A percentile compares a stretch with the other conserved stretches of the same genome.
Conservation (phyloP, 768 basidiomycete species). For the Boletus sp. region DNA sequence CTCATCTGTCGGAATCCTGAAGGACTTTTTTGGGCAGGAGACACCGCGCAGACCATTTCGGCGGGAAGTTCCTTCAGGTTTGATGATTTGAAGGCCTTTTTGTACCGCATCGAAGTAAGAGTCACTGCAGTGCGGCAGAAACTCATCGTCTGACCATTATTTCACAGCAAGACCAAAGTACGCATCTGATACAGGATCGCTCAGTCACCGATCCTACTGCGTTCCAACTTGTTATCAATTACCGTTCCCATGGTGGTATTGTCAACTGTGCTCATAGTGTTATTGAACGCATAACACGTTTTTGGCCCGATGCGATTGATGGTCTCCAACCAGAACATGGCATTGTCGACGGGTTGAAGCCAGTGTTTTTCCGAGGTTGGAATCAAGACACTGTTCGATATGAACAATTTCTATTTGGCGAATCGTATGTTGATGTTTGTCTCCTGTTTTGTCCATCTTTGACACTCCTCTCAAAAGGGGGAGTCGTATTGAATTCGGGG, state of each 20-base stretch:
- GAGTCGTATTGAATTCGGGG: constrained; percentile 55
- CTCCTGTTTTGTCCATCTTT: not conserved
- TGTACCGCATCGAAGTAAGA: constrained; percentile 58
- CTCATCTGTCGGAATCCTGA: constrained; percentile 59
- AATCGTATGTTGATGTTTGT: constrained; percentile 33
- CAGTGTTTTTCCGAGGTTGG: constrained; percentile 54
- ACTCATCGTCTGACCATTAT: not conserved
- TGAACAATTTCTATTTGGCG: constrained; percentile 57
- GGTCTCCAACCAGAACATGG: constrained; percentile 52
- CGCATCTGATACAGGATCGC: constrained; percentile 8
- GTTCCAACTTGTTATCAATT: constrained; percentile 64
- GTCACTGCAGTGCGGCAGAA: not conserved
- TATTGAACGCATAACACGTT: constrained; percentile 55
- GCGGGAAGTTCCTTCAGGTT: constrained; percentile 71
- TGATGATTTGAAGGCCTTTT: constrained; percentile 64
- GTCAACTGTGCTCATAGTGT: constrained; percentile 67
- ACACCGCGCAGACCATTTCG: constrained; percentile 77
- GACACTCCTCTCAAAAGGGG: constrained; percentile 32
- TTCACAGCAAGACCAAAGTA: constrained; percentile 23
- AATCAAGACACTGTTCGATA: constrained; percentile 41
- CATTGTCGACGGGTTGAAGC: constrained; percentile 49
- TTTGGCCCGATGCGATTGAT: constrained; percentile 68
- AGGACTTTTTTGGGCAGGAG: constrained; percentile 76
- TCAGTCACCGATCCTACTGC: constrained; percentile 29
- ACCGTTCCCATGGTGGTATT: constrained; percentile 70